A percentile compares a stretch with the other conserved stretches of the same genome.
phyloP scores from a whole-genome alignment of 2,329 filamentous ascomycete species.

The Nothopassalora personata region DNA sequence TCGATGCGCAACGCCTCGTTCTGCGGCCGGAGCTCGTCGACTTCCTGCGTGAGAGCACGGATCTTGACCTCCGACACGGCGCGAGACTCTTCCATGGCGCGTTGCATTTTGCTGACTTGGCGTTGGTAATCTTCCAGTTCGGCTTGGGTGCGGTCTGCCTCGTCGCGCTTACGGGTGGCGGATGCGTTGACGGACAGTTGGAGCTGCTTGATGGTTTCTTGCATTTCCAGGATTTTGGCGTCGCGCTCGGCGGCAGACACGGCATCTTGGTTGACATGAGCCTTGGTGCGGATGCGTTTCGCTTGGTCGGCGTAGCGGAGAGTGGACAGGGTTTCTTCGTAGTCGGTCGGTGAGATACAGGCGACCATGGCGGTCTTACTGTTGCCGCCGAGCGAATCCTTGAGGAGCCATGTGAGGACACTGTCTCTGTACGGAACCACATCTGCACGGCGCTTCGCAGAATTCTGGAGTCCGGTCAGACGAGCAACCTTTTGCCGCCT shows the following conservation, averaged over 20 bases:
- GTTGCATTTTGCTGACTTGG: constrained; percentile 82
- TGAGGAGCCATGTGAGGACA: constrained; percentile 76
- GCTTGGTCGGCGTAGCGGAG: constrained; percentile 96
- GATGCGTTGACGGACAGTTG: constrained; percentile 65
- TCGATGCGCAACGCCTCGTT: constrained; percentile 58
- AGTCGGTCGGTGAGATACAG: constrained; percentile 90
- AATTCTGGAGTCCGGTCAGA: constrained; percentile 44
- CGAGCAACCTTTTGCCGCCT: constrained; percentile 44
- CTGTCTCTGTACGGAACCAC: constrained; percentile 93
- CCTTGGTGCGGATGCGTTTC: constrained; percentile 91
- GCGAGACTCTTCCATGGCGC: constrained; percentile 89
- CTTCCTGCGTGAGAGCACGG: constrained; percentile 60
- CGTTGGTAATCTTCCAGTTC: constrained; percentile 91
- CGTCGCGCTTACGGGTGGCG: constrained; percentile 65
- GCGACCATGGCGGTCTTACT: constrained; percentile 99
- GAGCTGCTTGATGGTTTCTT: constrained; percentile 81
- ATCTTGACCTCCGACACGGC: constrained; percentile 94
- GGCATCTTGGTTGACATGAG: constrained; percentile 91
- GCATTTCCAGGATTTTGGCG: constrained; percentile 89
- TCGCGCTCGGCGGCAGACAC: constrained; percentile 89
- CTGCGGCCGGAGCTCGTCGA: constrained; percentile 44
- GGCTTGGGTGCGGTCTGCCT: constrained; percentile 66
- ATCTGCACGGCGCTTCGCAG: constrained; percentile 43
- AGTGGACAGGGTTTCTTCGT: constrained; percentile 94
- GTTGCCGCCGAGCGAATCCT: constrained; percentile 93